A percentile compares a stretch with the other conserved stretches of the same genome.
phyloP scores from a whole-genome alignment of 176 grass and related monocot species.

The Musa acuminata region DNA sequence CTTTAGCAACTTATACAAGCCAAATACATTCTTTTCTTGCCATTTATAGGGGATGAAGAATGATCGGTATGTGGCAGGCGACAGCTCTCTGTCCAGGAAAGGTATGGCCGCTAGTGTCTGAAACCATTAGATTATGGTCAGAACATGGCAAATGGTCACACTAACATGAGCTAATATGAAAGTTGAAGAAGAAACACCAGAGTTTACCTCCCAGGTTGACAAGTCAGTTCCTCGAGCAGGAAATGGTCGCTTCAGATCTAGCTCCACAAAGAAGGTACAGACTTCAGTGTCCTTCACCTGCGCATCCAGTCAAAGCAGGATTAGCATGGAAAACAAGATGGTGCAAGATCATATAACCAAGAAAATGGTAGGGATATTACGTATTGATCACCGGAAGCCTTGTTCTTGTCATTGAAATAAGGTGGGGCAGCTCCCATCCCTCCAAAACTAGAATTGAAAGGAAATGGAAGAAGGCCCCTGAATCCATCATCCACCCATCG shows the following conservation, averaged over 20 bases:
- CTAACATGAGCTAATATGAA: too few species aligned
- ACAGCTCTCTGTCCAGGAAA: too few species aligned
- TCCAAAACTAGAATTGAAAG: slow-evolving; percentile 88
- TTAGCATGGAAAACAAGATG: not conserved
- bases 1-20: too few species aligned
- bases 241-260: slow-evolving; percentile 69
- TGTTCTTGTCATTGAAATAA: slow-evolving; percentile 88
- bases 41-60: too few species aligned
- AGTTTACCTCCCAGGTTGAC: slow-evolving; percentile 79
- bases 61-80: too few species aligned
- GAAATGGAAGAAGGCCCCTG: slow-evolving; percentile 78
- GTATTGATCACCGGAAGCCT: slow-evolving; percentile 75
- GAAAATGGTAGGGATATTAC: slow-evolving; percentile 32
- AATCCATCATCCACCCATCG: too few species aligned
- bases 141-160: too few species aligned
- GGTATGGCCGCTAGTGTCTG: too few species aligned
- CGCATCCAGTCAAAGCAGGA: not conserved
- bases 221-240: slow-evolving; percentile 72
- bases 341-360: not conserved
- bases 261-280: slow-evolving; percentile 74
- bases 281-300: slow-evolving; percentile 60
- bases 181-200: not conserved
- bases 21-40: too few species aligned
- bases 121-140: too few species aligned
- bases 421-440: slow-evolving; percentile 70